These are phyloP conservation scores for Diaporthe citri DNA, from an alignment of 2,329 filamentous ascomycete genomes.

Conservation along the genomic window DNA sequence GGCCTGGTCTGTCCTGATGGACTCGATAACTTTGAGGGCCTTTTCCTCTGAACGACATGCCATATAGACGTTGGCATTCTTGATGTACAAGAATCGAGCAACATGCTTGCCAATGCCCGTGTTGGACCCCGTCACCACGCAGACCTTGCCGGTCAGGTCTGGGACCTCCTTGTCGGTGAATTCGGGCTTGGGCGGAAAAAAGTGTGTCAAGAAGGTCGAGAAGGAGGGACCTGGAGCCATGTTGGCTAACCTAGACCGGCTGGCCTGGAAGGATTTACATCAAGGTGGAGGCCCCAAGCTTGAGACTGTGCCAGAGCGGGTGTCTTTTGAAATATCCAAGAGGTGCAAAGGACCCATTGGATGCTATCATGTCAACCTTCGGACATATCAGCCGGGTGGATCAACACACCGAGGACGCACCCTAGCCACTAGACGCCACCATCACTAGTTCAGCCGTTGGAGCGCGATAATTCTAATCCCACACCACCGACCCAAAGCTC, in stretches of 20 bases:
- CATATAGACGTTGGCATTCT: slow-evolving; percentile 64
- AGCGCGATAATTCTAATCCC: background rate
- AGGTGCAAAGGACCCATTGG: background rate
- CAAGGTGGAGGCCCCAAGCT: background rate
- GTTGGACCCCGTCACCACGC: slow-evolving; percentile 58
- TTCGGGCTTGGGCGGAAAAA: slow-evolving; percentile 46
- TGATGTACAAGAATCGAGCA: slow-evolving; percentile 61
- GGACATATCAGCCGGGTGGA: background rate
- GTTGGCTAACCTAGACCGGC: background rate
- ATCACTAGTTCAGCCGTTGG: background rate
- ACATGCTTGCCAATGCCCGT: slow-evolving; percentile 61
- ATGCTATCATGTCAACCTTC: background rate
- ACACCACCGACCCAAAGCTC: background rate
- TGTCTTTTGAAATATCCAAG: background rate
- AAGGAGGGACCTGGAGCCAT: background rate
- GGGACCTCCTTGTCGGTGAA: slow-evolving; percentile 50
- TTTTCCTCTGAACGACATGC: slow-evolving; percentile 59
- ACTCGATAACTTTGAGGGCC: slow-evolving; percentile 55
- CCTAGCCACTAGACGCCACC: background rate
- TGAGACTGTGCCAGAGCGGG: background rate
- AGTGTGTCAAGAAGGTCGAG: slow-evolving; percentile 36
- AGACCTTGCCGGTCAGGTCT: slow-evolving; percentile 48
- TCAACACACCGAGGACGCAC: background rate
- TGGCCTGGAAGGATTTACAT: too few relatives aligned
- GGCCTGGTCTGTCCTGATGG: slow-evolving; percentile 48